Conservation (phyloP, 2,329 filamentous ascomycete species). For the Claviceps spartinae region DNA sequence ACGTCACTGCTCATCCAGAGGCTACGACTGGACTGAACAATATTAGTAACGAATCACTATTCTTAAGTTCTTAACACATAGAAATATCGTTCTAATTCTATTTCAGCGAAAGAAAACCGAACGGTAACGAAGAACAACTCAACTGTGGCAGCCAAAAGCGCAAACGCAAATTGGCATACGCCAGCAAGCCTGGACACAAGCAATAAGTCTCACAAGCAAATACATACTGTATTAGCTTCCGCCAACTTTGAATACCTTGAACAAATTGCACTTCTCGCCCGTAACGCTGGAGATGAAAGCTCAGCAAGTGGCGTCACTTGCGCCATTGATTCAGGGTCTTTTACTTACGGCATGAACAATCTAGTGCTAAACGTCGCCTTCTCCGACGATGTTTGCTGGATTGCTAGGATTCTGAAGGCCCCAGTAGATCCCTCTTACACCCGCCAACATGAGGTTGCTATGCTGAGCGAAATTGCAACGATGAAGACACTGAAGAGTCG, state of each 20-base stretch:
- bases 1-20: no score
- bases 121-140: not conserved
- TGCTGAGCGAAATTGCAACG: constrained; percentile 7
- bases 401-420: constrained; percentile 5
- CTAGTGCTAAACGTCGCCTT: constrained; percentile 4
- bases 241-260: constrained; percentile 5
- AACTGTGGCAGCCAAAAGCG: not conserved
- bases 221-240: not conserved
- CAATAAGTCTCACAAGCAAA: constrained; percentile 3
- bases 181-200: constrained; percentile 1
- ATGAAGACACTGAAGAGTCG: constrained; percentile 4
- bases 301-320: not conserved
- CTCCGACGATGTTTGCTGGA: constrained; percentile 4
- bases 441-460: constrained; percentile 2
- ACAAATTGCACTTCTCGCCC: constrained; percentile 1
- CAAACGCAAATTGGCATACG: constrained; percentile 1
- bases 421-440: constrained; percentile 1
- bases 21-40: no score
- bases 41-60: no score
- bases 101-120: not conserved
- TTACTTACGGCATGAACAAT: constrained; percentile 10
- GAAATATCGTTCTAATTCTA: not conserved
- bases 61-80: not conserved
- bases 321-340: not conserved
- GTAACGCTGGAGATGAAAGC: constrained; percentile 2